A percentile compares a stretch with the other conserved stretches of the same genome.
These are phyloP conservation scores for Sporisorium scitamineum DNA, from an alignment of 1,284 basidiomycete species.

Conservation along the genomic window DNA sequence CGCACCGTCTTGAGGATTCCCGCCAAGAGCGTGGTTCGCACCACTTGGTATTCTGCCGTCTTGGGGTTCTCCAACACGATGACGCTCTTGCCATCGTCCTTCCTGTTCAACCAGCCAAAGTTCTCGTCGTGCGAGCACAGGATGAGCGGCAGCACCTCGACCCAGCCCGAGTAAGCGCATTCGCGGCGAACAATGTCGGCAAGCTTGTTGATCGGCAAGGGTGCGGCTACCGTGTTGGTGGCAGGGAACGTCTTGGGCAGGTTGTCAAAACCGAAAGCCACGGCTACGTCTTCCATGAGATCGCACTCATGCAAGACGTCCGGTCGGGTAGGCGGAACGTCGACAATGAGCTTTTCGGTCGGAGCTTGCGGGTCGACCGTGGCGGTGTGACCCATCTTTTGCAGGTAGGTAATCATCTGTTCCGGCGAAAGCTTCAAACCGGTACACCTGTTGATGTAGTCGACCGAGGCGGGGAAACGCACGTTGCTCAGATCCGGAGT, in stretches of 20 bases:
- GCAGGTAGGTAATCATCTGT: constrained; percentile 78
- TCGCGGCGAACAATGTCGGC: constrained; percentile 88
- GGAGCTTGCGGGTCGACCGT: constrained; percentile 28
- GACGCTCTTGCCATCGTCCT: constrained; percentile 83
- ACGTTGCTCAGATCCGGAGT: constrained; percentile 84
- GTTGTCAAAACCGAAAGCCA: constrained; percentile 98
- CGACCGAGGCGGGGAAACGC: constrained; percentile 80
- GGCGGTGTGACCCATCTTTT: constrained; percentile 76
- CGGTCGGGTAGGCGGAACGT: constrained; percentile 89
- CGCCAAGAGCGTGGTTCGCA: constrained; percentile 92
- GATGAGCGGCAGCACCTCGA: constrained; percentile 93
- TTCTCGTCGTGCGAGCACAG: constrained; percentile 99
- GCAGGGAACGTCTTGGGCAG: constrained; percentile 89
- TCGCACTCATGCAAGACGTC: constrained; percentile 99
- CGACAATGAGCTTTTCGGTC: constrained; percentile 78
- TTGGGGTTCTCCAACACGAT: constrained; percentile 96
- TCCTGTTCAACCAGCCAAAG: constrained; percentile 88
- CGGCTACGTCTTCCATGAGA: constrained; percentile 97
- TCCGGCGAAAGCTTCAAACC: constrained; percentile 79
- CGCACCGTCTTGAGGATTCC: constrained; percentile 96
- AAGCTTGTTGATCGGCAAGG: constrained; percentile 88
- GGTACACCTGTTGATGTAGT: constrained; percentile 95
- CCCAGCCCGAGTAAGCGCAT: constrained; percentile 94
- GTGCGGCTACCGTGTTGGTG: constrained; percentile 95
- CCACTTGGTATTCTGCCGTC: constrained; percentile 96